phyloP scores from a whole-genome alignment of 208 protist genomes.

The Wallacemonas sp. region DNA sequence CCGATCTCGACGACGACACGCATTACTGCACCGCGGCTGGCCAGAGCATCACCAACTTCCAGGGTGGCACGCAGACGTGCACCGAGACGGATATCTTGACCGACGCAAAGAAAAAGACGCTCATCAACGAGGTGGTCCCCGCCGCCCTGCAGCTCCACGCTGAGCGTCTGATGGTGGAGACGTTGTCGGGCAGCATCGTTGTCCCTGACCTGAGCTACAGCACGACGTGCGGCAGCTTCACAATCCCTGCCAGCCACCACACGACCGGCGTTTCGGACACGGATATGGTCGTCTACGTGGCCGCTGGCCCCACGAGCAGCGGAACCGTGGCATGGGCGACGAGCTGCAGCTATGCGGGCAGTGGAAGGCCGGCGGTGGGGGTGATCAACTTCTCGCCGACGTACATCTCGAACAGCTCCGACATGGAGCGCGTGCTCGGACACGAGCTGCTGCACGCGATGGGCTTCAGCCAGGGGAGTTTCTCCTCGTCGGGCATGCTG shows the following conservation, averaged over 20 bases:
- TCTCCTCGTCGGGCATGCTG: slow-evolving; percentile 16
- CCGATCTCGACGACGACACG: slow-evolving; percentile 20
- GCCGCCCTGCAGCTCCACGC: slow-evolving; percentile 21
- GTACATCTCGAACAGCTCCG: slow-evolving; percentile 1
- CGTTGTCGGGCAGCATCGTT: not conserved
- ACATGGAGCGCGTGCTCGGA: slow-evolving; percentile 19
- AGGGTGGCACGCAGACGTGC: slow-evolving; percentile 15
- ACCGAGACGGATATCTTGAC: slow-evolving; percentile 16
- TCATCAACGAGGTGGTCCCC: slow-evolving; percentile 22
- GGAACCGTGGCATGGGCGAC: slow-evolving; percentile 21
- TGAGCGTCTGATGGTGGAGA: slow-evolving; percentile 23
- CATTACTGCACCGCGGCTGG: slow-evolving; percentile 16
- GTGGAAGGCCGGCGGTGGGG: slow-evolving; percentile 20
- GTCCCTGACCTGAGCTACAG: not conserved
- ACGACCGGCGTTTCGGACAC: slow-evolving; percentile 43
- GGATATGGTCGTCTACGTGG: slow-evolving; percentile 42
- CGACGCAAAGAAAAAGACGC: not conserved
- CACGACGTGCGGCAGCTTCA: slow-evolving; percentile 38
- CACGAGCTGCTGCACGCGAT: slow-evolving; percentile 72
- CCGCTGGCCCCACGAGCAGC: slow-evolving; percentile 1
- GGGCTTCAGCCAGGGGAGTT: slow-evolving; percentile 25
- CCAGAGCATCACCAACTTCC: slow-evolving; percentile 3
- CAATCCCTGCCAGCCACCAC: slow-evolving; percentile 42
- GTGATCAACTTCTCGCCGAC: slow-evolving; percentile 34
- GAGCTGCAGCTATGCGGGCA: slow-evolving; percentile 22